Percentiles rank a stretch among this genome's conserved stretches.
Conservation (phyloP, 345 rosid species). For the Citrus trifoliata region DNA sequence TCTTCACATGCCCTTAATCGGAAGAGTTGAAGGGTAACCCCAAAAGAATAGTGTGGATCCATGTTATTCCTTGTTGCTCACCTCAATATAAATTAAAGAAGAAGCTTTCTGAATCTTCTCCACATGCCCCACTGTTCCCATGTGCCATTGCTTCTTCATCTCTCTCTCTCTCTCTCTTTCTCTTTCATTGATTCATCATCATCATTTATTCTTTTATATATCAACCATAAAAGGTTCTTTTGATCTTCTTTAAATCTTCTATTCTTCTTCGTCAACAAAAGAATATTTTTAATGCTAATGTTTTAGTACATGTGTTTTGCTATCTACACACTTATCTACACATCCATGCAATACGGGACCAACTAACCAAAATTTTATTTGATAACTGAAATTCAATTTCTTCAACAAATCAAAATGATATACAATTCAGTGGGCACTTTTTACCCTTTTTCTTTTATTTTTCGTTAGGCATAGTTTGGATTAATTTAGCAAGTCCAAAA, state of each 20-base stretch:
- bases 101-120: constrained; percentile 63
- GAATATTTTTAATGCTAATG: constrained; percentile 1
- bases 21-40: constrained; percentile 31
- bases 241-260: constrained; percentile 8
- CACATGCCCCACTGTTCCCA: constrained; percentile 79
- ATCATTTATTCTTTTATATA: neutral
- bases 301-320: neutral
- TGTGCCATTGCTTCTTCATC: constrained; percentile 51
- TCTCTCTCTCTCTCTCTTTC: constrained; percentile 14
- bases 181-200: neutral
- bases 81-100: constrained; percentile 24
- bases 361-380: constrained; percentile 10
- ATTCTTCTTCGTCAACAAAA: neutral
- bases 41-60: constrained; percentile 48
- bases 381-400: neutral
- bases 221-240: constrained; percentile 7
- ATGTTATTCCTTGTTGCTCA: constrained; percentile 47
- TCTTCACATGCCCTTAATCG: constrained; percentile 62
- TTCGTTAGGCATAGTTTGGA: no score
- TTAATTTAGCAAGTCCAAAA: no score
- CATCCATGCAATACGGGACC: constrained; percentile 6
- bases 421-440: neutral
- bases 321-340: neutral
- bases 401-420: neutral
- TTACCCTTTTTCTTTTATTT: neutral